phyloP scores from a whole-genome alignment of 2,329 filamentous ascomycete species.

The Neopestalotiopsis sp. region DNA sequence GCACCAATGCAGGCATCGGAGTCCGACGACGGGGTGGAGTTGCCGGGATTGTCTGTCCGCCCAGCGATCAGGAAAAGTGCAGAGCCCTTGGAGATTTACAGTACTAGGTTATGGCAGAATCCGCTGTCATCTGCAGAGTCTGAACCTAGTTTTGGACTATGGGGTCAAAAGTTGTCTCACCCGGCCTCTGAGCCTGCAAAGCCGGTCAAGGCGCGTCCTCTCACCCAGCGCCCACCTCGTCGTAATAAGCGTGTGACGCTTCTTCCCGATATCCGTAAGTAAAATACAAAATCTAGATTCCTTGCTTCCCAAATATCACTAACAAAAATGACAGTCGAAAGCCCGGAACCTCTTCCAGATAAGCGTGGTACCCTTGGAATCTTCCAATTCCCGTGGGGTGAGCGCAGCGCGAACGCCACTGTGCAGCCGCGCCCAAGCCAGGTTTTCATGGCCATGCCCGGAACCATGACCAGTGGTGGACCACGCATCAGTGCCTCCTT shows the following conservation, averaged over 20 bases:
- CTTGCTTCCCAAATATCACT: background rate
- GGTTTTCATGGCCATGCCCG: conserved; percentile 54
- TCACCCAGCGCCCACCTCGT: conserved; percentile 59
- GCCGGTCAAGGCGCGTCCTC: conserved; percentile 42
- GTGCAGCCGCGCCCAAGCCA: conserved; percentile 44
- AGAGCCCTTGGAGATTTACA: conserved; percentile 42
- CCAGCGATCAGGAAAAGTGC: conserved; percentile 40
- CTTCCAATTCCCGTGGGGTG: conserved; percentile 71
- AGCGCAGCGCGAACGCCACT: conserved; percentile 62
- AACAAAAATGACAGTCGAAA: conserved; percentile 48
- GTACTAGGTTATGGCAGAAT: conserved; percentile 46
- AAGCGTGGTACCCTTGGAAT: conserved; percentile 66
- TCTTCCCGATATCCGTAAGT: conserved; percentile 60
- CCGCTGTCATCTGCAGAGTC: conserved; percentile 13
- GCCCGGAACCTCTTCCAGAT: conserved; percentile 62
- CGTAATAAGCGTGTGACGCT: conserved; percentile 62
- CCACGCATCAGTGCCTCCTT: conserved; percentile 35
- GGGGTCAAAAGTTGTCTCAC: conserved; percentile 28
- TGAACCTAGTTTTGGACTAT: conserved; percentile 27
- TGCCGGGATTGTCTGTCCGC: conserved; percentile 42
- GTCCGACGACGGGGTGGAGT: conserved; percentile 21
- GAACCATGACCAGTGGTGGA: conserved; percentile 54
- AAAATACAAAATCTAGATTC: background rate
- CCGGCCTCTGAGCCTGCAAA: conserved; percentile 25
- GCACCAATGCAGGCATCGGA: conserved; percentile 18